A percentile compares a stretch with the other conserved stretches of the same genome.
These are phyloP conservation scores for Mikania micrantha DNA, from an alignment of 129 eudicot genomes.

Conservation along the genomic window DNA sequence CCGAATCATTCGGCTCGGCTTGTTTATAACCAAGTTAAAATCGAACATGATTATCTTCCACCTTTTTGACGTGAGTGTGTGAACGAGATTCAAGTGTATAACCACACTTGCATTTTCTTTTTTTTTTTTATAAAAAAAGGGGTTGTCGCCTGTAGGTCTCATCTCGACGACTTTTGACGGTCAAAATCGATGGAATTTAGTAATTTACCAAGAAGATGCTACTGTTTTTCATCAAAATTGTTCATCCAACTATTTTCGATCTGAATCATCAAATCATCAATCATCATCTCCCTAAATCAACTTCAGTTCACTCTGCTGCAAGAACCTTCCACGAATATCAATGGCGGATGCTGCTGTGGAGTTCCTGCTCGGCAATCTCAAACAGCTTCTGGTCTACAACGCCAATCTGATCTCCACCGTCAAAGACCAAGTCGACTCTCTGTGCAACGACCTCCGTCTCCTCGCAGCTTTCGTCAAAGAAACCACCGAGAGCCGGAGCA, in stretches of 20 bases:
- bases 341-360: constrained; percentile 64
- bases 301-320: background rate
- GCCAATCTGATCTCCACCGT: constrained; percentile 33
- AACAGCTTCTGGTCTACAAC: constrained; percentile 44
- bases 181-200: too few relatives aligned
- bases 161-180: too few relatives aligned
- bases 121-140: too few relatives aligned
- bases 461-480: constrained; percentile 53
- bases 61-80: too few relatives aligned
- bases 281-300: background rate
- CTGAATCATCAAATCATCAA: background rate
- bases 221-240: background rate
- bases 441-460: constrained; percentile 39
- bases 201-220: background rate
- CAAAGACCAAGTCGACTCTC: constrained; percentile 51
- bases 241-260: too few relatives aligned
- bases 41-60: too few relatives aligned
- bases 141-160: too few relatives aligned
- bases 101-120: too few relatives aligned
- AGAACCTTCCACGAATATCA: background rate
- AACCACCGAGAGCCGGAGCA: constrained; percentile 43
- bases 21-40: too few relatives aligned
- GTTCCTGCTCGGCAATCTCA: constrained; percentile 42
- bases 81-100: too few relatives aligned
- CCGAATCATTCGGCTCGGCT: too few relatives aligned